Conservation (phyloP, 2,329 filamentous ascomycete species). For the Lomentospora prolificans region DNA sequence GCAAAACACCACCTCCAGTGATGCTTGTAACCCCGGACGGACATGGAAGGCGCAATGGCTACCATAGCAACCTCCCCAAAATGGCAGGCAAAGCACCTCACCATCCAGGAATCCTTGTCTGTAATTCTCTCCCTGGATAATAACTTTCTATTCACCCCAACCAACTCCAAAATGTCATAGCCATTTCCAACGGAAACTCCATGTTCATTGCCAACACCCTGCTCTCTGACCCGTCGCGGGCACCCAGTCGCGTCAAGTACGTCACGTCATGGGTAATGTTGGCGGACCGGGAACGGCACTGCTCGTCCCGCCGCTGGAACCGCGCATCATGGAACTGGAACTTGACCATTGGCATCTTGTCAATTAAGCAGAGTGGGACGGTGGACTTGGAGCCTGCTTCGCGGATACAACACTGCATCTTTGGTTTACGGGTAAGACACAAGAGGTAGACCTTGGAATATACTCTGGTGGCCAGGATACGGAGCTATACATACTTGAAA, state of each 20-base stretch:
- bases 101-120: neutral
- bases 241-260: neutral
- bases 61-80: neutral
- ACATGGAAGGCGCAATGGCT: neutral
- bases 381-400: neutral
- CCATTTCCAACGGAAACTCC: neutral
- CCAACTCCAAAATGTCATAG: neutral
- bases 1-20: neutral
- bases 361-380: neutral
- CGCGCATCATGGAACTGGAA: neutral
- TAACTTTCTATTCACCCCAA: neutral
- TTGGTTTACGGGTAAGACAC: neutral
- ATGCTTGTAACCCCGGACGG: neutral
- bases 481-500: neutral
- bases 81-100: neutral
- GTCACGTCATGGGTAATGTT: neutral
- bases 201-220: neutral
- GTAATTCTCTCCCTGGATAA: neutral
- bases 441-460: neutral
- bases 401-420: neutral
- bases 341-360: neutral
- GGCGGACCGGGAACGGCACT: neutral
- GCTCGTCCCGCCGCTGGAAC: neutral
- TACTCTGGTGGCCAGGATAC: neutral
- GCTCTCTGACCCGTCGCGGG: neutral